Evolutionary conservation across 2,329 filamentous ascomycete species (phyloP).

Genomic region (Tolypocladium sp.): DNA sequence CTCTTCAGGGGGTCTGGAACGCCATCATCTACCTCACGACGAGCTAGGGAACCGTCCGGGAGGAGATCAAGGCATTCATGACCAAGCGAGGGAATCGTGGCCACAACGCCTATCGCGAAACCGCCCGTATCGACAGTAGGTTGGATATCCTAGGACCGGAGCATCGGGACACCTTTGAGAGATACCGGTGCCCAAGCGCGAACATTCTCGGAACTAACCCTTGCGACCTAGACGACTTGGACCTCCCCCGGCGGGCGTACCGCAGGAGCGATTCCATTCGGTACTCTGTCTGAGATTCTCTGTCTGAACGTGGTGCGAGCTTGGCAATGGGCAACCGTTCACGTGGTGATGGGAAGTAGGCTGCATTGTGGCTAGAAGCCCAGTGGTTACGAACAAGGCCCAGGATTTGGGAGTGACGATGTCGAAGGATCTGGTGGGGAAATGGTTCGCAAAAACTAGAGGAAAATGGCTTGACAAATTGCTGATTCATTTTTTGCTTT

Average conservation of each 20-base stretch:
- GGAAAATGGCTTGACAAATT: neutral
- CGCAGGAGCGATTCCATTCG: neutral
- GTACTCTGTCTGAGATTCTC: neutral
- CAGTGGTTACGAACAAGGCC: too few relatives aligned
- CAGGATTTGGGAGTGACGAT: neutral
- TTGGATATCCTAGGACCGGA: slow-evolving; percentile 11
- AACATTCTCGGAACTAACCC: neutral
- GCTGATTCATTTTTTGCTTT: neutral
- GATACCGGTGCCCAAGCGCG: slow-evolving; percentile 4
- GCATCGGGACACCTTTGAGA: slow-evolving; percentile 13
- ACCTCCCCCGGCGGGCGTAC: neutral
- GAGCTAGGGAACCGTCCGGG: slow-evolving; percentile 34
- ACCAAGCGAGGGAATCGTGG: slow-evolving; percentile 6
- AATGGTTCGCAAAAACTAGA: too few relatives aligned
- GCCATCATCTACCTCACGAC: slow-evolving; percentile 66
- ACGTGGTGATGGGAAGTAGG: neutral
- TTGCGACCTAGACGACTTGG: slow-evolving; percentile 5
- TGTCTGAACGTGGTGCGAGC: neutral
- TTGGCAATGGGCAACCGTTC: too few relatives aligned
- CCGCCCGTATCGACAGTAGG: slow-evolving; percentile 17
- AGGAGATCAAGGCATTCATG: slow-evolving; percentile 12
- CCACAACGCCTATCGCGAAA: slow-evolving; percentile 3
- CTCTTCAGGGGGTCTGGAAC: slow-evolving; percentile 75
- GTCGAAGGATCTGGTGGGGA: neutral
- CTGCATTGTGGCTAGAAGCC: neutral